These are phyloP conservation scores for Yarrowia yakushimensis DNA, from an alignment of 805 yeast species.

Conservation along the genomic window DNA sequence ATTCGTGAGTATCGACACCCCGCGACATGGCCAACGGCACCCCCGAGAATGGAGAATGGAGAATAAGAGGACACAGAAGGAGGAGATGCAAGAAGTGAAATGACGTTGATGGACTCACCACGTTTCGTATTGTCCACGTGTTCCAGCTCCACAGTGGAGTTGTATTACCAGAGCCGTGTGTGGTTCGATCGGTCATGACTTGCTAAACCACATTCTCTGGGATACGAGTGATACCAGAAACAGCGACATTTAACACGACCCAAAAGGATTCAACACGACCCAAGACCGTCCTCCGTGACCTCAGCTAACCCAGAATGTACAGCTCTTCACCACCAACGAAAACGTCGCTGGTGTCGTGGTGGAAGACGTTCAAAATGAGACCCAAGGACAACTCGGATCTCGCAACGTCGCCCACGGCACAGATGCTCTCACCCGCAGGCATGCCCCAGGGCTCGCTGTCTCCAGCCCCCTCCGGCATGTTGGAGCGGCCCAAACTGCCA, in stretches of 20 bases:
- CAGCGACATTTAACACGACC: no score
- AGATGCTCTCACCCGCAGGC: conserved; percentile 9
- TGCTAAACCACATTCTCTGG: no score
- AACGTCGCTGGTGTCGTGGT: conserved; percentile 42
- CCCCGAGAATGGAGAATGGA: background rate
- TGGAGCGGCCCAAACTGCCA: conserved; percentile 37
- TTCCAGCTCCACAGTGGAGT: no score
- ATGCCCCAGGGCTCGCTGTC: conserved; percentile 15
- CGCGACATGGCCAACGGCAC: background rate
- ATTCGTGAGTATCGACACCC: background rate
- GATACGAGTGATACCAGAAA: no score
- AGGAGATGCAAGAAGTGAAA: no score
- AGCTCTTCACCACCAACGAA: conserved; percentile 37
- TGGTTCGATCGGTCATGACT: no score
- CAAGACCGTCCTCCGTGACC: no score
- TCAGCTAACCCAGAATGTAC: conserved; percentile 20
- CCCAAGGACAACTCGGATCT: conserved; percentile 11
- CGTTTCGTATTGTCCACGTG: no score
- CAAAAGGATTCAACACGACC: no score
- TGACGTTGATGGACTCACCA: no score
- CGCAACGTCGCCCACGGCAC: conserved; percentile 8
- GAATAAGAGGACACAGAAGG: background rate
- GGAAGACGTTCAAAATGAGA: conserved; percentile 41
- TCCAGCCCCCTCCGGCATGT: background rate
- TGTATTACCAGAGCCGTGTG: no score